phyloP scores from a whole-genome alignment of 2,329 filamentous ascomycete genomes.

The Aureobasidium musti region DNA sequence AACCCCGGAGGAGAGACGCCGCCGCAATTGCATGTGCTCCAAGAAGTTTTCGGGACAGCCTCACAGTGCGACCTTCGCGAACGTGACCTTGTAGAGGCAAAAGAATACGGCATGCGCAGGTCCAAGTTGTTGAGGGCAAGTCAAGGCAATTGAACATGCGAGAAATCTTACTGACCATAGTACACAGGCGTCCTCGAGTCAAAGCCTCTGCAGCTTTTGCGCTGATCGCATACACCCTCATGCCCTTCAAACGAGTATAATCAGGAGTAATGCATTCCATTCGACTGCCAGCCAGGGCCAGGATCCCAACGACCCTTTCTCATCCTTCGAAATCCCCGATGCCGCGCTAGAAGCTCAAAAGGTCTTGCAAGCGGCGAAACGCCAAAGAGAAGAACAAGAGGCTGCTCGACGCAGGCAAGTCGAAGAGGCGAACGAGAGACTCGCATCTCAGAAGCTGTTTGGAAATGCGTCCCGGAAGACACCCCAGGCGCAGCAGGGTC shows the following conservation, averaged over 20 bases:
- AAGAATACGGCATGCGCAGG: conserved; percentile 3
- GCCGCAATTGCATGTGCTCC: conserved; percentile 20
- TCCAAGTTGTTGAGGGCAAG: conserved; percentile 26
- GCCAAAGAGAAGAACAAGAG: conserved; percentile 7
- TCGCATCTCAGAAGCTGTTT: neutral
- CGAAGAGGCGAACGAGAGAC: neutral
- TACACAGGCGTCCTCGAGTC: conserved; percentile 27
- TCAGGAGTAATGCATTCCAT: conserved; percentile 15
- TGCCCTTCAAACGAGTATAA: neutral
- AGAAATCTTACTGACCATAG: neutral
- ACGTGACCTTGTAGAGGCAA: neutral
- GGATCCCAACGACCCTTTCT: conserved; percentile 5
- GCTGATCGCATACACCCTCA: conserved; percentile 18
- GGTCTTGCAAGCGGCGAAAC: conserved; percentile 6
- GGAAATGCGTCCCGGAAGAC: neutral
- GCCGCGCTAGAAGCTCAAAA: neutral
- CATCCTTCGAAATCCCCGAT: neutral
- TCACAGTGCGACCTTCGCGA: neutral
- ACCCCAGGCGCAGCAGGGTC: neutral
- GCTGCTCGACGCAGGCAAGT: neutral
- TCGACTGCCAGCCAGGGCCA: neutral
- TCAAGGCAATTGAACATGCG: neutral
- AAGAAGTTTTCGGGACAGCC: conserved; percentile 2
- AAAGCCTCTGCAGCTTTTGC: conserved; percentile 29
- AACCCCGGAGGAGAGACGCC: neutral